These are phyloP conservation scores for Bryopsis sp. DNA, from an alignment of 139 green algal species.

Conservation along the genomic window DNA sequence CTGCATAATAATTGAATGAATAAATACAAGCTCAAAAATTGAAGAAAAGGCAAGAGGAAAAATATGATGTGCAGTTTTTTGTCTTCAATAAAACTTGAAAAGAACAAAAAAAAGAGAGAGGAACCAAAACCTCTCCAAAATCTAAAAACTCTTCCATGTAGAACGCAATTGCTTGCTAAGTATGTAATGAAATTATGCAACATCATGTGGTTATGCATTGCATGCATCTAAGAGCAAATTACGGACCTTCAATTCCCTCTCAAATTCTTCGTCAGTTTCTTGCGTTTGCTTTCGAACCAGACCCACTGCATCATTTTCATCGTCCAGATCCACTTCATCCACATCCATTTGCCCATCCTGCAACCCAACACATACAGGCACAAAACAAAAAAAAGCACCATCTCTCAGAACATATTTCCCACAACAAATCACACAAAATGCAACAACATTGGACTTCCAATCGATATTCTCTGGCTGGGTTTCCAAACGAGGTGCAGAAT, in stretches of 20 bases:
- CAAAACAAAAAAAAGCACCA: not conserved
- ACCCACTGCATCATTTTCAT: conserved; percentile 11
- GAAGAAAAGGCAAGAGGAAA: not conserved
- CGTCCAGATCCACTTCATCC: conserved; percentile 11
- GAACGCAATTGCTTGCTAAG: too few relatives aligned
- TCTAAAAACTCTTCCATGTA: too few relatives aligned
- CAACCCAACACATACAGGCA: not conserved
- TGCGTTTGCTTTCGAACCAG: not conserved
- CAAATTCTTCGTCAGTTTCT: conserved; percentile 15
- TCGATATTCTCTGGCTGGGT: too few relatives aligned
- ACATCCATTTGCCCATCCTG: not conserved
- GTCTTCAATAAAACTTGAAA: too few relatives aligned
- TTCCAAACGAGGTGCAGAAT: too few relatives aligned
- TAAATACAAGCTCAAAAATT: too few relatives aligned
- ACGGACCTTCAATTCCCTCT: conserved; percentile 6
- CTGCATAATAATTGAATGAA: too few relatives aligned
- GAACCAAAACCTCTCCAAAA: too few relatives aligned
- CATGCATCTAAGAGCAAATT: too few relatives aligned
- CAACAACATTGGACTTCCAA: not conserved
- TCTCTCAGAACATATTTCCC: not conserved
- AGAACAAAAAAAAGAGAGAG: too few relatives aligned
- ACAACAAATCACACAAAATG: not conserved
- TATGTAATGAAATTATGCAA: too few relatives aligned
- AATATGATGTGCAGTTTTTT: not conserved
- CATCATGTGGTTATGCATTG: too few relatives aligned